Conservation (phyloP, 2,329 filamentous ascomycete genomes). For the Verticillium klebahnii region DNA sequence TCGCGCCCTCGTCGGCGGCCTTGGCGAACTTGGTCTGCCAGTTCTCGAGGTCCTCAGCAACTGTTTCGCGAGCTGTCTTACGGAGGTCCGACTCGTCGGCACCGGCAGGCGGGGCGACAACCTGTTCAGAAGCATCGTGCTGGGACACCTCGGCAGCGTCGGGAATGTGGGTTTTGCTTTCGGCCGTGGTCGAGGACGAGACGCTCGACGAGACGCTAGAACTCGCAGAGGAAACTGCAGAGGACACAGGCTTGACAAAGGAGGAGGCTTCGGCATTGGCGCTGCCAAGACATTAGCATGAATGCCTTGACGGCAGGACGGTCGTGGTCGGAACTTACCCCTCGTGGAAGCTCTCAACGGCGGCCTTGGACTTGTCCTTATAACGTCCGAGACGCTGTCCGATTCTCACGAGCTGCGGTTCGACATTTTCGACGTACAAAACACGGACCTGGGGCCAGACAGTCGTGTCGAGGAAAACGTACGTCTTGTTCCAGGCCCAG, state of each 20-base stretch:
- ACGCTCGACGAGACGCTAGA: constrained; percentile 18
- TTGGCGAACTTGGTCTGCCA: constrained; percentile 89
- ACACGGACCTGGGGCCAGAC: constrained; percentile 78
- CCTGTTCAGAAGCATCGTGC: constrained; percentile 16
- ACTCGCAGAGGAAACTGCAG: constrained; percentile 7
- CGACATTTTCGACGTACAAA: constrained; percentile 86
- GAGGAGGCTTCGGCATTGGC: constrained; percentile 28
- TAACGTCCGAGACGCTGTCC: constrained; percentile 81
- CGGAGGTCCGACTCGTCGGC: constrained; percentile 49
- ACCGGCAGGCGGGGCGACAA: constrained; percentile 39
- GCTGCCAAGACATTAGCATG: background rate
- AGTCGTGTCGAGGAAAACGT: constrained; percentile 67
- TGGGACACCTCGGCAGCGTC: constrained; percentile 13
- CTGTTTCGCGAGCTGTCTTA: constrained; percentile 58
- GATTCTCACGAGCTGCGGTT: constrained; percentile 91
- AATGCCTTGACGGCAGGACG: background rate
- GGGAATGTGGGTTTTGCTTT: constrained; percentile 10
- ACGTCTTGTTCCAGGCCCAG: constrained; percentile 65
- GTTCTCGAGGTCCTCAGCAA: constrained; percentile 70
- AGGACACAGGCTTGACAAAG: constrained; percentile 33
- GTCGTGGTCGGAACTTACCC: constrained; percentile 16
- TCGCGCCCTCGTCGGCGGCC: constrained; percentile 75
- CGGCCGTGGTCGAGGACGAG: constrained; percentile 18
- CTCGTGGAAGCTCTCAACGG: constrained; percentile 26
- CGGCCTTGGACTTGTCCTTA: constrained; percentile 41